These are phyloP conservation scores for Entomortierella parvispora DNA, from an alignment of 192 early-diverging fungal genomes.

Conservation along the genomic window DNA sequence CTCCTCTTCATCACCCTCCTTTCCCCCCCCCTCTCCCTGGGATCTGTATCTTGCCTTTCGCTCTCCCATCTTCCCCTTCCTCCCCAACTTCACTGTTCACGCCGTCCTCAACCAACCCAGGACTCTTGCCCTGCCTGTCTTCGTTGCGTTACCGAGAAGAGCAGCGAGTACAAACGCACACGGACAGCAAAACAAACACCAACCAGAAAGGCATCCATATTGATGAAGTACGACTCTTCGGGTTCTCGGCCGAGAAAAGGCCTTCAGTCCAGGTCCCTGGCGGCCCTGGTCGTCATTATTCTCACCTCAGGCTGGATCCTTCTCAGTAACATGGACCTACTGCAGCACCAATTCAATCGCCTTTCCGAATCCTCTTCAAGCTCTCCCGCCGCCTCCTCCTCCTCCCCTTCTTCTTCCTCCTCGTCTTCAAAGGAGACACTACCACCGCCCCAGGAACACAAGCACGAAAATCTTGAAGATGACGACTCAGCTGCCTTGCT, in stretches of 20 bases:
- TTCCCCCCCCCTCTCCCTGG: no score
- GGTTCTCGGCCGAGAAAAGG: not conserved
- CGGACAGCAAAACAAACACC: not conserved
- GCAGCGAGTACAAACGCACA: no score
- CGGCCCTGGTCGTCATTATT: constrained; percentile 17
- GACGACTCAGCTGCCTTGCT: no score
- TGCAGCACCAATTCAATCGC: not conserved
- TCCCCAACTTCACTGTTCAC: not conserved
- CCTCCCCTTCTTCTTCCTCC: no score
- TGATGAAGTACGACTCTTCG: not conserved
- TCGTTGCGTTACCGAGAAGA: not conserved
- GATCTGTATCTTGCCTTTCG: not conserved
- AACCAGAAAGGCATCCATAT: not conserved
- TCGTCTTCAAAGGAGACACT: no score
- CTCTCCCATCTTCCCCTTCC: not conserved
- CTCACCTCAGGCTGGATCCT: constrained; percentile 24
- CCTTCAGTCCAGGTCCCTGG: not conserved
- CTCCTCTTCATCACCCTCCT: not conserved
- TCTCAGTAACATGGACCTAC: constrained; percentile 10
- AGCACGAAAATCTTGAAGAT: no score
- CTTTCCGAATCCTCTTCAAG: no score
- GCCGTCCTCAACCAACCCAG: not conserved
- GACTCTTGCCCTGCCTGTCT: not conserved
- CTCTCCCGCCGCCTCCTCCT: no score
- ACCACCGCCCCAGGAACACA: no score